These are phyloP conservation scores for Ambrosiella beaveri DNA, from an alignment of 2,329 filamentous ascomycete genomes.

Conservation along the genomic window DNA sequence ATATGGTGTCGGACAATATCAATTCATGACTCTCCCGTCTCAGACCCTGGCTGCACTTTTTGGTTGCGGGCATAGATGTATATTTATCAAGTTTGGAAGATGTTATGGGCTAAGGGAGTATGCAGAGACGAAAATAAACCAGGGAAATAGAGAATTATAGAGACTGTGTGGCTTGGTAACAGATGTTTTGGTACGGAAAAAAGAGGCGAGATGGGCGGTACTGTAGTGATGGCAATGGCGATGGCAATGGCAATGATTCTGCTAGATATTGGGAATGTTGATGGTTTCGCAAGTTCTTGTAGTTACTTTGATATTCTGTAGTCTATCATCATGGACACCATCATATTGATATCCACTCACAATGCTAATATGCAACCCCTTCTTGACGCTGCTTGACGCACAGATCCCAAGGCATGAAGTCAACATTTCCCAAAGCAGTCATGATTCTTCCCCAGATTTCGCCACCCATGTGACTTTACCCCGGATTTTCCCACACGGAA, in stretches of 20 bases:
- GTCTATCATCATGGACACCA: too few species aligned
- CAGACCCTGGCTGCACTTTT: neutral
- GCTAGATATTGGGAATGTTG: too few species aligned
- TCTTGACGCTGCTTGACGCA: neutral
- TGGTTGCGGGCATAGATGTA: neutral
- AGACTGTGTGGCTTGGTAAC: neutral
- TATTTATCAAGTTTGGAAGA: neutral
- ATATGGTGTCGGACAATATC: too few species aligned
- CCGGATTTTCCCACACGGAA: neutral
- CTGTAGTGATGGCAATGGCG: neutral
- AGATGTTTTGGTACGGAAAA: neutral
- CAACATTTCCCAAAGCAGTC: neutral
- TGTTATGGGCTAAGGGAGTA: neutral
- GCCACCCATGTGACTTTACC: neutral
- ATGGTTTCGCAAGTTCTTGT: too few species aligned
- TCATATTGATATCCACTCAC: neutral
- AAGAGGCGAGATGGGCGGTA: neutral
- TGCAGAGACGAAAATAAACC: neutral
- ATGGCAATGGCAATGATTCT: too few species aligned
- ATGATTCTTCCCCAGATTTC: neutral
- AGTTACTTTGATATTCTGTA: too few species aligned
- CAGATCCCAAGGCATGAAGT: neutral
- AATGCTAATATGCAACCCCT: neutral
- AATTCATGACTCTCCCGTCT: too few species aligned
- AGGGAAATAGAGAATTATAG: neutral